phyloP scores from a whole-genome alignment of 257 asterid species.

The Plantago elongata region DNA sequence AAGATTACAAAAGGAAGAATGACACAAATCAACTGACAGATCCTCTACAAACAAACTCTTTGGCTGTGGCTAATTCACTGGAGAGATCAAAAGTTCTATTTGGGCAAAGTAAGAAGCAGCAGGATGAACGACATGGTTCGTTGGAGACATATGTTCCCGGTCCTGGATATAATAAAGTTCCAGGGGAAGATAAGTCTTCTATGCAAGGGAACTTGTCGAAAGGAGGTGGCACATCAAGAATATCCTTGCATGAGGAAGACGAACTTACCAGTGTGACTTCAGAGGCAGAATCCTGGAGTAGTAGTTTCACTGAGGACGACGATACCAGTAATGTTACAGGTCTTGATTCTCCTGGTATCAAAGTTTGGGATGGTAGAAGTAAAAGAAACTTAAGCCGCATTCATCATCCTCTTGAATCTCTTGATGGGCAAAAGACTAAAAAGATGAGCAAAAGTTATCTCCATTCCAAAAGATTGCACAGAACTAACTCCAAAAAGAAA shows the following conservation, averaged over 20 bases:
- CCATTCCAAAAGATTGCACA: slow-evolving; percentile 41
- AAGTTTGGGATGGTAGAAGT: slow-evolving; percentile 90
- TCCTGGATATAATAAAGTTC: slow-evolving; percentile 28
- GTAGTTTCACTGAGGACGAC: slow-evolving; percentile 77
- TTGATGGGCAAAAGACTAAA: slow-evolving; percentile 46
- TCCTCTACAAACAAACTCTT: slow-evolving; percentile 35
- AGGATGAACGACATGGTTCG: slow-evolving; percentile 14
- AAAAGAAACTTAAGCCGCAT: slow-evolving; percentile 65
- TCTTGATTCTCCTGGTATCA: slow-evolving; percentile 81
- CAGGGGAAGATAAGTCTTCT: not conserved
- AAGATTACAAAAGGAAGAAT: slow-evolving; percentile 62
- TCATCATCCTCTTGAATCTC: slow-evolving; percentile 91
- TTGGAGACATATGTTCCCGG: slow-evolving; percentile 21
- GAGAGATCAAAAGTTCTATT: slow-evolving; percentile 27
- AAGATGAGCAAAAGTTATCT: slow-evolving; percentile 41
- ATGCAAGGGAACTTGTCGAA: slow-evolving; percentile 19
- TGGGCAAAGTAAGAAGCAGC: slow-evolving; percentile 30
- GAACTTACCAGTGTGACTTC: slow-evolving; percentile 29
- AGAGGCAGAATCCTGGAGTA: slow-evolving; percentile 62
- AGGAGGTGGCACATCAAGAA: slow-evolving; percentile 17
- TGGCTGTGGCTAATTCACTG: slow-evolving; percentile 38
- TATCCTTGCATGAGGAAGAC: slow-evolving; percentile 44
- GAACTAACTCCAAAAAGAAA: slow-evolving; percentile 56
- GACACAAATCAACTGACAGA: slow-evolving; percentile 26
- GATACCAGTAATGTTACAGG: slow-evolving; percentile 60